Evolutionary conservation across 306 rosid species (phyloP).

Genomic region (Pterocarpus santalinus): DNA sequence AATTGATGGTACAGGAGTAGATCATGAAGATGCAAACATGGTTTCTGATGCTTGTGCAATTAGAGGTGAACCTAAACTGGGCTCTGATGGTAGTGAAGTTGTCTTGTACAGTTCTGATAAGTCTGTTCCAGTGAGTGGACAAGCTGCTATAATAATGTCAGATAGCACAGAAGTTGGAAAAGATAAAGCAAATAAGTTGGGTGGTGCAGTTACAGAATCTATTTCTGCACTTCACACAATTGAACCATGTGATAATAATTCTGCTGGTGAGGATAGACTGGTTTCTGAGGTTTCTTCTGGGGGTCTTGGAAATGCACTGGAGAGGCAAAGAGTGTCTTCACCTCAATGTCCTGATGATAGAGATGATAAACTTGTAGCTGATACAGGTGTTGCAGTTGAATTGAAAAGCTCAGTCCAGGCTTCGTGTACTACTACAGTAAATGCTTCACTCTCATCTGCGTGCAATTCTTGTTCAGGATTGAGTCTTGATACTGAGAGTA

Average conservation of each 20-base stretch:
- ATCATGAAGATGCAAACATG: conserved; percentile 46
- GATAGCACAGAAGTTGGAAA: conserved; percentile 49
- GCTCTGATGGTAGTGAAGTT: conserved; percentile 50
- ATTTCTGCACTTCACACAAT: conserved; percentile 49
- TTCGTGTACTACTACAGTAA: conserved; percentile 54
- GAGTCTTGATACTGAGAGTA: conserved; percentile 53
- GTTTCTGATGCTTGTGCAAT: conserved; percentile 54
- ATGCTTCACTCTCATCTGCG: conserved; percentile 52
- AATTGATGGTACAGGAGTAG: conserved; percentile 45
- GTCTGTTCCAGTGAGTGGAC: conserved; percentile 48
- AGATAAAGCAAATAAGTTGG: conserved; percentile 48
- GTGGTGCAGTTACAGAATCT: conserved; percentile 43
- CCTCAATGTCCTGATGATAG: conserved; percentile 43
- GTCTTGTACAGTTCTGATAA: conserved; percentile 45
- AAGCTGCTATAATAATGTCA: conserved; percentile 36
- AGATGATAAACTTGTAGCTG: conserved; percentile 49
- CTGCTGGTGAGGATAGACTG: conserved; percentile 54
- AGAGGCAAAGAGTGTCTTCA: conserved; percentile 42
- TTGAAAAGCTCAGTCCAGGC: conserved; percentile 51
- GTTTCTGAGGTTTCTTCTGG: conserved; percentile 54
- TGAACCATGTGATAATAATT: conserved; percentile 40
- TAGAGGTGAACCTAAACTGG: conserved; percentile 50
- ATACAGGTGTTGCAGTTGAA: conserved; percentile 48
- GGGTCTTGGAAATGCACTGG: conserved; percentile 49
- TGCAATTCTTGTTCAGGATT: conserved; percentile 65